Evolutionary conservation across 345 rosid genomes (phyloP).

Genomic region (Adansonia digitata): DNA sequence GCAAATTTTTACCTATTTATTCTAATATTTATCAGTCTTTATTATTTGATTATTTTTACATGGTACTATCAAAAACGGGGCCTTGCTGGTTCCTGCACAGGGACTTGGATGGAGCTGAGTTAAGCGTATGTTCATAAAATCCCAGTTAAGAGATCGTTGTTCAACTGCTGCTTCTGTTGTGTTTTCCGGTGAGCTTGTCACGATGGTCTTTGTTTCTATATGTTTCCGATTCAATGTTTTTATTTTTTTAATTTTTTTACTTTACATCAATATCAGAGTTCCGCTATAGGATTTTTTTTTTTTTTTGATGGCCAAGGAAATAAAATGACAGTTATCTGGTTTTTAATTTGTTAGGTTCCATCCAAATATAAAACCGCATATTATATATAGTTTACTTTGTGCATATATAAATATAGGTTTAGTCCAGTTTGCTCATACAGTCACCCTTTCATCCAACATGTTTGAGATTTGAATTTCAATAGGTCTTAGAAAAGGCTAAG

Average conservation of each 20-base stretch:
- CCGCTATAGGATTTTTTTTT: not conserved
- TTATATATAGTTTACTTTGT: too few species aligned
- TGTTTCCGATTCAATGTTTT: not conserved
- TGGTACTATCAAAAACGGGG: conserved; percentile 62
- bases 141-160: not conserved
- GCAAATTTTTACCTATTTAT: not conserved
- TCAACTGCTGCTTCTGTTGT: not conserved
- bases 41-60: conserved; percentile 24
- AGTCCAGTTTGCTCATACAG: too few species aligned
- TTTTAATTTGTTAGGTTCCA: too few species aligned
- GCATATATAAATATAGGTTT: too few species aligned
- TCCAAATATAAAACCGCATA: too few species aligned
- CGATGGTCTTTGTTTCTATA: not conserved
- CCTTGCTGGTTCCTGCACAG: conserved; percentile 96
- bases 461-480: too few species aligned
- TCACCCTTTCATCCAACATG: too few species aligned
- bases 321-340: too few species aligned
- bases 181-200: not conserved
- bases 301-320: not conserved
- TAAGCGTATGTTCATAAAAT: conserved; percentile 17
- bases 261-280: not conserved
- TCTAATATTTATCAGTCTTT: not conserved
- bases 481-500: conserved; percentile 37
- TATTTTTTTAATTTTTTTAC: too few species aligned
- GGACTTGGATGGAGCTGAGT: conserved; percentile 34